Conservation (phyloP, 805 yeast genomes). For the Danielia oregonensis region DNA sequence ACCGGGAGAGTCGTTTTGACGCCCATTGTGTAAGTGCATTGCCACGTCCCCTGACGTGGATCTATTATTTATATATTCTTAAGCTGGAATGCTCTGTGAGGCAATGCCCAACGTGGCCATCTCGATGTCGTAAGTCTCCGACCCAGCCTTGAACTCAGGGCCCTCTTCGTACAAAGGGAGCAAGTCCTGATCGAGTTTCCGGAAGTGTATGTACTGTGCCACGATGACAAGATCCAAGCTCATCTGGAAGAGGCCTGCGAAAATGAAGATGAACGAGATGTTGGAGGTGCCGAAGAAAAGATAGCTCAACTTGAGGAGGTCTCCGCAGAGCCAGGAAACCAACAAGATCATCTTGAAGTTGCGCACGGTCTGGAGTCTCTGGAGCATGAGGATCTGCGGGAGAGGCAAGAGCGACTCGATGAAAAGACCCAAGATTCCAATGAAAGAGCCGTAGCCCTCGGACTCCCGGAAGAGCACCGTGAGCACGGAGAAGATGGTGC, state of each 20-base stretch:
- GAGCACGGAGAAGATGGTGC: slow-evolving; percentile 34
- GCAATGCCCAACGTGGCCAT: too few species aligned
- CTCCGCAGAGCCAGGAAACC: slow-evolving; percentile 88
- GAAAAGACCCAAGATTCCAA: slow-evolving; percentile 64
- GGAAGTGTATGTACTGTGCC: slow-evolving; percentile 67
- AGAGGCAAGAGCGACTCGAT: slow-evolving; percentile 72
- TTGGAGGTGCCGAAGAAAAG: slow-evolving; percentile 72
- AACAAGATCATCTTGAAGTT: slow-evolving; percentile 76
- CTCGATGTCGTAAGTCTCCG: too few species aligned
- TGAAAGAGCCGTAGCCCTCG: slow-evolving; percentile 41
- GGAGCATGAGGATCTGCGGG: slow-evolving; percentile 71
- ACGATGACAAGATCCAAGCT: slow-evolving; percentile 68
- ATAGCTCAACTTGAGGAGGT: slow-evolving; percentile 70
- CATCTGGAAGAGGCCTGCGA: slow-evolving; percentile 79
- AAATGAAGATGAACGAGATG: slow-evolving; percentile 58
- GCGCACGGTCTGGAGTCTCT: slow-evolving; percentile 62
- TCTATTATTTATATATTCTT: too few species aligned
- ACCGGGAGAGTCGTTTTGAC: too few species aligned
- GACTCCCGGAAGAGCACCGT: slow-evolving; percentile 38
- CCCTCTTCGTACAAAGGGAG: too few species aligned
- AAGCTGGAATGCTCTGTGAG: too few species aligned
- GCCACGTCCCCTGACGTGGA: too few species aligned
- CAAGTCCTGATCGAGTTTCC: slow-evolving; percentile 23
- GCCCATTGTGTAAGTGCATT: too few species aligned
- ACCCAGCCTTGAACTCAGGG: too few species aligned